Evolutionary conservation across 306 rosid species (phyloP).

Genomic region (Quercus glauca): DNA sequence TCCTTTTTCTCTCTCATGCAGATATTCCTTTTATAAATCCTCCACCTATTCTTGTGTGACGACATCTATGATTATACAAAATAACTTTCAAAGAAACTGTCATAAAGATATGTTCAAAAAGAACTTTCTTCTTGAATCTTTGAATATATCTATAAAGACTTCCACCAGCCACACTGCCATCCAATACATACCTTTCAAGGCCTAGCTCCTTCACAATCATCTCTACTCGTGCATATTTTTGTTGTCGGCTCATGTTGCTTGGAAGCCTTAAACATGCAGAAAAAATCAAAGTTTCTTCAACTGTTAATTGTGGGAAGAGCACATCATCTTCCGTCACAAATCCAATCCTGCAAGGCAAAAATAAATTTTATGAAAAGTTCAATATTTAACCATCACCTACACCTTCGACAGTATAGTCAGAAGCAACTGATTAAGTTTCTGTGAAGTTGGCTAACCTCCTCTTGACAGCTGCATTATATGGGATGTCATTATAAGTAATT

Average conservation of each 20-base stretch:
- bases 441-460: conserved; percentile 50
- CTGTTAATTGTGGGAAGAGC: conserved; percentile 79
- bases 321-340: conserved; percentile 96
- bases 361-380: neutral
- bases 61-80: conserved; percentile 62
- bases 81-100: conserved; percentile 13
- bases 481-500: conserved; percentile 73
- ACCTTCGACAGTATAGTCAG: neutral
- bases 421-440: neutral
- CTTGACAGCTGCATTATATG: conserved; percentile 64
- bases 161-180: neutral
- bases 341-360: conserved; percentile 61
- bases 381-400: neutral
- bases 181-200: conserved; percentile 72
- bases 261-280: conserved; percentile 85
- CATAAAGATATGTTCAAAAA: neutral
- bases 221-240: conserved; percentile 69
- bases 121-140: neutral
- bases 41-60: conserved; percentile 84
- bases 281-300: conserved; percentile 82
- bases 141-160: neutral
- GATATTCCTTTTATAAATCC: conserved; percentile 82
- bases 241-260: conserved; percentile 57
- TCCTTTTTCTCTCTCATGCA: conserved; percentile 94
- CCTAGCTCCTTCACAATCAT: conserved; percentile 73